phyloP scores from a whole-genome alignment of 257 asterid species.

The Mentha longifolia region DNA sequence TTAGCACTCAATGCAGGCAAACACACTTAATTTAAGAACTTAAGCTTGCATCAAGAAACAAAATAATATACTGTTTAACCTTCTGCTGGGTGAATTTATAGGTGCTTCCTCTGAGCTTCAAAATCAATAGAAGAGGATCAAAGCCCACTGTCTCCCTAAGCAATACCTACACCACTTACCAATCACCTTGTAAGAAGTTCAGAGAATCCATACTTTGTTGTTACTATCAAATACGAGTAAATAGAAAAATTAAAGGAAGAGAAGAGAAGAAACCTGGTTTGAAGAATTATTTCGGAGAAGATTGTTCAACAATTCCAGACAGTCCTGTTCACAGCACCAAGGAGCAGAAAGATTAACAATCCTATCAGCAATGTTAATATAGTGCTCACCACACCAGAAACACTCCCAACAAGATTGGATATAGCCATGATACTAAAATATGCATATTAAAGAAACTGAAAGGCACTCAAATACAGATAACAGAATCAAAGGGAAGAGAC shows the following conservation, averaged over 20 bases:
- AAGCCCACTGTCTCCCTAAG: constrained; percentile 95
- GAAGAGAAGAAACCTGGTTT: constrained; percentile 68
- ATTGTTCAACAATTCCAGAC: constrained; percentile 88
- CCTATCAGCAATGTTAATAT: constrained; percentile 21
- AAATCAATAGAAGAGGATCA: constrained; percentile 74
- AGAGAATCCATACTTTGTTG: constrained; percentile 14
- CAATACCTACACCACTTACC: constrained; percentile 57
- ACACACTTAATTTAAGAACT: constrained; percentile 15
- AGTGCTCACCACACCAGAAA: constrained; percentile 12
- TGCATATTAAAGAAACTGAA: constrained; percentile 3
- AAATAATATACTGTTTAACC: constrained; percentile 55
- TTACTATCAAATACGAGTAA: constrained; percentile 7
- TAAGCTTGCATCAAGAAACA: constrained; percentile 24
- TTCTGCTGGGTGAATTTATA: constrained; percentile 92
- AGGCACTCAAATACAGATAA: constrained; percentile 14
- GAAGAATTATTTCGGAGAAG: constrained; percentile 83
- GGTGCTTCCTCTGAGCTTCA: constrained; percentile 86
- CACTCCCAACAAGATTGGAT: background rate
- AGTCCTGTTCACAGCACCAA: constrained; percentile 68
- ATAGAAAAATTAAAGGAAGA: constrained; percentile 21
- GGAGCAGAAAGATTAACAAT: constrained; percentile 25
- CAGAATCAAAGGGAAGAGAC: background rate
- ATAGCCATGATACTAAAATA: constrained; percentile 9
- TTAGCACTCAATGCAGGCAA: constrained; percentile 42
- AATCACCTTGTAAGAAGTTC: constrained; percentile 34